Evolutionary conservation across 2,329 filamentous ascomycete genomes (phyloP).

Genomic region (Phoma sp.): DNA sequence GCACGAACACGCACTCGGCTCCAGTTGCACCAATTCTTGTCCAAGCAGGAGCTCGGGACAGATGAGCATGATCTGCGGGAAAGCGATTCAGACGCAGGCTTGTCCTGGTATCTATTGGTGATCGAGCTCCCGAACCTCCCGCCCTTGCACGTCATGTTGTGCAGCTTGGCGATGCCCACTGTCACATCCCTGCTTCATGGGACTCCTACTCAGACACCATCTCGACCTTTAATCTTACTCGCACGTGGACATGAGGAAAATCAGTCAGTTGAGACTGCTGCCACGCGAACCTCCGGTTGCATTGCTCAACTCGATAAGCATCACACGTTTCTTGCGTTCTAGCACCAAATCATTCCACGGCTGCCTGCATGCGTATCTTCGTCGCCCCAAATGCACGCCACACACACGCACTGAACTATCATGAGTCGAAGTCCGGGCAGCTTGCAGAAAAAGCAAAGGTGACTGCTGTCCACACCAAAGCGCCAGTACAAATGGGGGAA

Average conservation of each 20-base stretch:
- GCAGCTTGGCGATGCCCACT: slow-evolving; percentile 10
- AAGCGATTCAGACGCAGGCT: slow-evolving; percentile 1
- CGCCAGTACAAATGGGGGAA: slow-evolving; percentile 10
- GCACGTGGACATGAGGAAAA: neutral
- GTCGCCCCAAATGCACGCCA: slow-evolving; percentile 7
- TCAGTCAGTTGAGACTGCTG: neutral
- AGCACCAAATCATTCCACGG: neutral
- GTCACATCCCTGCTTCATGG: neutral
- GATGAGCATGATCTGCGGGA: slow-evolving; percentile 15
- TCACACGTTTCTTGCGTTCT: neutral
- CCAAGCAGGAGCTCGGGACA: slow-evolving; percentile 14
- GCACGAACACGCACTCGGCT: slow-evolving; percentile 6
- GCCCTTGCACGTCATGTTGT: slow-evolving; percentile 18
- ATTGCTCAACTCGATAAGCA: neutral
- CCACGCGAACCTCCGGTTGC: neutral
- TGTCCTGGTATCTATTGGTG: slow-evolving; percentile 9
- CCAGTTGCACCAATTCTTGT: neutral
- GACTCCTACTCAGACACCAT: neutral
- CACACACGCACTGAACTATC: slow-evolving; percentile 8
- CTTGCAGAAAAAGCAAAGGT: slow-evolving; percentile 14
- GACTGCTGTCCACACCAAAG: neutral
- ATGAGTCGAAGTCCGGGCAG: slow-evolving; percentile 14
- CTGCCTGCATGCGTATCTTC: slow-evolving; percentile 1
- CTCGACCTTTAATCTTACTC: neutral
- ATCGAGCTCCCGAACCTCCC: slow-evolving; percentile 5